Evolutionary conservation across 345 rosid species (phyloP), one percentile per base, ranked within the genome.

Genomic region (Hypericum androsaemum): DNA sequence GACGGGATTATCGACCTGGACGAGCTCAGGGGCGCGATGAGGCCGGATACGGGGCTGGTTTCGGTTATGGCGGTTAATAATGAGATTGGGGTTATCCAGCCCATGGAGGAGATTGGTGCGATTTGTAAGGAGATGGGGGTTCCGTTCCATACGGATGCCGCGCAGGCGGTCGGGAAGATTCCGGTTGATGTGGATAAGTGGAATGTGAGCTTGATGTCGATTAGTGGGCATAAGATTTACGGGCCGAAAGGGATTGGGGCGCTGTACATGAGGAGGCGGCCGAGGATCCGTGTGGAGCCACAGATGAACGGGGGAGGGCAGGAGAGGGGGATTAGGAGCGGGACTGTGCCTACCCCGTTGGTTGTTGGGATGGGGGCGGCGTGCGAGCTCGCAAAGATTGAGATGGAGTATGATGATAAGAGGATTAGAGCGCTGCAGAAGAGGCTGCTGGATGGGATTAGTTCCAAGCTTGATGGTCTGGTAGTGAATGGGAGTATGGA

Each of bases 291-390:
- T 13, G 83, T 88, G 28, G 98, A 88, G 69, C 90, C 98, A 0
- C 74, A 85, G 57, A 92, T 92, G 79, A 92, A 83, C 47, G 98
- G 98, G 38, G 98, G 98, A 37, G 98, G 98, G 15, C 98, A 92
- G 66, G 98, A 92, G 87, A 83, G 98, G 52, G 98, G 98, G 35
- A 82, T 88, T 45, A 64, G 98, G 60, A 85, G 98, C 40, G 98
- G 98, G 15, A 92, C 98, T 0, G 79, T 82, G 54, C 80, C 97
- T 5, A 78, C 98, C 7, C 97, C 94, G 0, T 77, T 88, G 6
- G 85, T 77, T 37, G 94, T 92, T 10, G 97, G 98, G 16, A 76
- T 92, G 65, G 98, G 95, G 0, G 79, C 89, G 0, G 98, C 98
- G 0, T 92, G 95, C 69, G 95, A 92, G 37, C 49, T 88, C 51